Conservation (phyloP, 2,329 filamentous ascomycete genomes). For the Trichophaea hybrida region DNA sequence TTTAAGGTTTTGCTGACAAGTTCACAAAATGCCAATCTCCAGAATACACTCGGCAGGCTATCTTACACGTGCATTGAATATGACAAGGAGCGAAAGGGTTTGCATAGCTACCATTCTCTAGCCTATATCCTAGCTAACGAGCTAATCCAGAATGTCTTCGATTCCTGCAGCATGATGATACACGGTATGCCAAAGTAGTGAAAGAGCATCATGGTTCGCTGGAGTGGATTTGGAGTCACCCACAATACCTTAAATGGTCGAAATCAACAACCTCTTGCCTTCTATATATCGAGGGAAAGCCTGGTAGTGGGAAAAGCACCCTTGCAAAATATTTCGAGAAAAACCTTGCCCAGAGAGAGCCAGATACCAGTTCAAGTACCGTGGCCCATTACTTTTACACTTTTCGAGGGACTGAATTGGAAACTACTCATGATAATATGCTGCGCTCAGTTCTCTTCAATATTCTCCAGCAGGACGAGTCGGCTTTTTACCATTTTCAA, state of each 20-base stretch:
- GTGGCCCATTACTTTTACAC: too few relatives aligned
- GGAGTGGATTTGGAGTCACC: not conserved
- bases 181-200: not conserved
- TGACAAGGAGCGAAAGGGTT: too few relatives aligned
- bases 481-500: not conserved
- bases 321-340: not conserved
- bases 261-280: not conserved
- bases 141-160: not conserved
- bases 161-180: not conserved
- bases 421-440: too few relatives aligned
- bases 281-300: not conserved
- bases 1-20: not conserved
- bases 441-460: too few relatives aligned
- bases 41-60: not conserved
- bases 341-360: too few relatives aligned
- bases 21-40: not conserved
- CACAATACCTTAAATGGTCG: not conserved
- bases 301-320: slow-evolving; percentile 1
- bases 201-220: not conserved
- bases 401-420: too few relatives aligned
- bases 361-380: not conserved
- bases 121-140: not conserved
- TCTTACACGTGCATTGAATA: too few relatives aligned
- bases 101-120: too few relatives aligned
- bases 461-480: not conserved